phyloP scores from a whole-genome alignment of 805 yeast species.

The Candida verbasci region DNA sequence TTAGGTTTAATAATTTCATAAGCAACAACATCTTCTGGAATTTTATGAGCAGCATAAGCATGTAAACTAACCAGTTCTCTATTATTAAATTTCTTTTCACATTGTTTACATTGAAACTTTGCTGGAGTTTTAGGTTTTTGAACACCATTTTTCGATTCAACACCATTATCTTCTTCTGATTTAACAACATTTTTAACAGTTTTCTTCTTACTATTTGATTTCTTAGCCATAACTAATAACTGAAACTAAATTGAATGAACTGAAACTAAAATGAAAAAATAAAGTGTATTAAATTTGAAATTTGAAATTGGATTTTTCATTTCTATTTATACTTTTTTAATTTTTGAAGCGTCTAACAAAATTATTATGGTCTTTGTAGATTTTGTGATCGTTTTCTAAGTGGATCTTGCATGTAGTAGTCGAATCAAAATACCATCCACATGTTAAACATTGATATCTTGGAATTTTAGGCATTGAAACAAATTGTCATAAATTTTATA shows the following conservation, averaged over 20 bases:
- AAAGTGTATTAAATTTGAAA: neutral
- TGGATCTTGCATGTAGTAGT: conserved; percentile 4
- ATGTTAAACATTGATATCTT: conserved; percentile 3
- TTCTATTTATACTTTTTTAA: neutral
- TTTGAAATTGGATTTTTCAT: too few species aligned
- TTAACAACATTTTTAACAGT: neutral
- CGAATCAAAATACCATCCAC: conserved; percentile 5
- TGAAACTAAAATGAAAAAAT: neutral
- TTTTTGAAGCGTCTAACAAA: neutral
- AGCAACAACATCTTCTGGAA: neutral
- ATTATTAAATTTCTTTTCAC: neutral
- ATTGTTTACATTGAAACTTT: neutral
- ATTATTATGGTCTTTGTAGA: neutral
- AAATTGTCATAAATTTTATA: too few species aligned
- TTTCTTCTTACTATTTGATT: neutral
- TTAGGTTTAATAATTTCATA: too few species aligned
- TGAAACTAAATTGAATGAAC: neutral
- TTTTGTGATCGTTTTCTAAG: conserved; percentile 3
- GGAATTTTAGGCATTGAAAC: neutral
- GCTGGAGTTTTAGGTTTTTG: neutral
- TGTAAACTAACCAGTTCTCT: conserved; percentile 1
- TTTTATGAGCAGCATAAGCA: neutral
- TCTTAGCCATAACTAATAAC: neutral
- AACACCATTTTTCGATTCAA: neutral
- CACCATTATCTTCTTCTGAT: too few species aligned